phyloP scores from a whole-genome alignment of 139 green algal species.

The Coelastrella sp. region DNA sequence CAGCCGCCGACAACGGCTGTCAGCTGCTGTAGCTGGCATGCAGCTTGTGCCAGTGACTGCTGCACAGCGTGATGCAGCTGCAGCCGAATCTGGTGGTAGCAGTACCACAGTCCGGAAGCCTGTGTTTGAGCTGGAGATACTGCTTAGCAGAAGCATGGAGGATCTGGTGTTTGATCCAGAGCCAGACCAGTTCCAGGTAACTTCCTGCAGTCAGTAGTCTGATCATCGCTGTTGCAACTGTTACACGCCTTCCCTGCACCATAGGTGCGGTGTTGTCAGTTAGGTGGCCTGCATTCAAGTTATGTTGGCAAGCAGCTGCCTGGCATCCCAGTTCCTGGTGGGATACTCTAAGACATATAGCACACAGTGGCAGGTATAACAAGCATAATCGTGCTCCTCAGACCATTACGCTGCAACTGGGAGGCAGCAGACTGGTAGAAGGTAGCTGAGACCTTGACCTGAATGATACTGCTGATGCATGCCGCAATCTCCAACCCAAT shows the following conservation, averaged over 20 bases:
- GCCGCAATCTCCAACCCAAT: too few species aligned
- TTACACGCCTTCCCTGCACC: background rate
- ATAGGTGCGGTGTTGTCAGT: background rate
- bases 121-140: constrained; percentile 76
- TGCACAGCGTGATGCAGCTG: constrained; percentile 19
- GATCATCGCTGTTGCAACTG: background rate
- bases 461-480: background rate
- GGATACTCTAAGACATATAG: too few species aligned
- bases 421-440: too few species aligned
- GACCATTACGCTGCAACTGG: too few species aligned
- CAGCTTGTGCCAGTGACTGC: constrained; percentile 12
- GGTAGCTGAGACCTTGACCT: too few species aligned
- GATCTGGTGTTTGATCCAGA: constrained; percentile 65
- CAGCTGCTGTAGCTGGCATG: constrained; percentile 3
- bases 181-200: constrained; percentile 57
- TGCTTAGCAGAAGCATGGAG: constrained; percentile 53
- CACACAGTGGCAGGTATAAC: too few species aligned
- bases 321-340: too few species aligned
- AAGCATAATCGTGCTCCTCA: too few species aligned
- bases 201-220: background rate
- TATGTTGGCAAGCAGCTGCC: too few species aligned
- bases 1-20: constrained; percentile 17
- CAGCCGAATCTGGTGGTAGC: background rate
- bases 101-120: constrained; percentile 9
- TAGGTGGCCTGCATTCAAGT: background rate